These are phyloP conservation scores for Xylaria bambusicola DNA, from an alignment of 495 filamentous ascomycete species.

Conservation along the genomic window DNA sequence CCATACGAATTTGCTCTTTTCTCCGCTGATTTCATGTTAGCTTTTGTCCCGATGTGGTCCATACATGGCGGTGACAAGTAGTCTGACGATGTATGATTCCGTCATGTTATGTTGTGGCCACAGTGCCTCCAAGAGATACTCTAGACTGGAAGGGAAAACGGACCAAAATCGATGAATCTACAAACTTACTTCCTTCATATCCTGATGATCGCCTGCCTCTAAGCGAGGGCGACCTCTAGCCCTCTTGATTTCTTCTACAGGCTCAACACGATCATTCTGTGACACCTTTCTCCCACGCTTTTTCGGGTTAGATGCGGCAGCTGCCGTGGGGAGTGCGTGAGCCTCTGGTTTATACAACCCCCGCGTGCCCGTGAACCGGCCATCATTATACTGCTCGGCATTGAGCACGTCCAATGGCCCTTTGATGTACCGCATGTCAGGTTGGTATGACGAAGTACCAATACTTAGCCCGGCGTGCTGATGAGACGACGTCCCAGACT, in stretches of 20 bases:
- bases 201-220: constrained; percentile 63
- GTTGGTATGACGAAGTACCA: constrained; percentile 1
- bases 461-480: background rate
- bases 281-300: constrained; percentile 32
- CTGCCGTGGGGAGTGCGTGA: constrained; percentile 4
- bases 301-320: constrained; percentile 19
- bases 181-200: constrained; percentile 18
- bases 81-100: background rate
- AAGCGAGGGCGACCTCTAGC: constrained; percentile 68
- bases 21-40: constrained; percentile 59
- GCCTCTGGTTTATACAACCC: constrained; percentile 24
- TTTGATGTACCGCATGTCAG: constrained; percentile 37
- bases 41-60: constrained; percentile 10
- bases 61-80: no score
- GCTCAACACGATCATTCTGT: constrained; percentile 22
- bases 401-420: constrained; percentile 49
- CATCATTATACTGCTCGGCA: constrained; percentile 50
- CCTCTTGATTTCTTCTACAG: constrained; percentile 52
- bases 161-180: background rate
- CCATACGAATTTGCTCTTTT: constrained; percentile 83
- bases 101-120: constrained; percentile 25
- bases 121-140: constrained; percentile 52
- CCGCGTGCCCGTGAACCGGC: constrained; percentile 18
- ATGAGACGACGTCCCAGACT: background rate
- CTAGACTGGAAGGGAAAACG: background rate